Evolutionary conservation across 1,284 basidiomycete species (phyloP).

Genomic region (Termitomyces sp.): DNA sequence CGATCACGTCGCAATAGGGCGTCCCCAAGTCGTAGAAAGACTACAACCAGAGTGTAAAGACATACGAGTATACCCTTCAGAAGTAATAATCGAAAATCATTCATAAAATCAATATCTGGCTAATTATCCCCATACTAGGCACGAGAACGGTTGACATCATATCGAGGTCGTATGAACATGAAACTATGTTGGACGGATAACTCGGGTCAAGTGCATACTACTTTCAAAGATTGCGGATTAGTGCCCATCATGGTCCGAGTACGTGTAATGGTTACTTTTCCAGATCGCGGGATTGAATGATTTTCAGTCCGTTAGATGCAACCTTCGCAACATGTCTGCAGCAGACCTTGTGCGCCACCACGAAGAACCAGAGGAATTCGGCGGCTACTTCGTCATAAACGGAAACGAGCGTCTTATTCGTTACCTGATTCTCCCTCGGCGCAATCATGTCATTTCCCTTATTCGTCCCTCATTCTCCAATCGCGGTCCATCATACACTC

Average conservation of each 20-base stretch:
- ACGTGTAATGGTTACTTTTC: conserved; percentile 32
- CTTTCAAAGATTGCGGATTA: conserved; percentile 85
- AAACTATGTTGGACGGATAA: conserved; percentile 84
- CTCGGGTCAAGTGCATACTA: conserved; percentile 67
- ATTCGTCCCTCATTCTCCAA: conserved; percentile 84
- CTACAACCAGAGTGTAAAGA: conserved; percentile 70
- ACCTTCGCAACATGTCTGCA: conserved; percentile 81
- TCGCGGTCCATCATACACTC: conserved; percentile 93
- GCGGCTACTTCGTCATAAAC: conserved; percentile 98
- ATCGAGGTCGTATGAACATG: conserved; percentile 88
- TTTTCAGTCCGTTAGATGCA: conserved; percentile 81
- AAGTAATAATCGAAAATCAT: conserved; percentile 48
- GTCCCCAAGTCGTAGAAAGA: conserved; percentile 86
- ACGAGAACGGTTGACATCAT: conserved; percentile 88
- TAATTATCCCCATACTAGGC: conserved; percentile 46
- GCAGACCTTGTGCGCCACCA: conserved; percentile 84
- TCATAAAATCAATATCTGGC: neutral
- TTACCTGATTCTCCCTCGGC: conserved; percentile 87
- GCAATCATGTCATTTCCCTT: conserved; percentile 88
- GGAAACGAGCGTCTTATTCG: conserved; percentile 99
- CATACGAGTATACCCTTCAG: conserved; percentile 81
- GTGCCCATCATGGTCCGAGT: conserved; percentile 97
- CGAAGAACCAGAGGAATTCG: conserved; percentile 98
- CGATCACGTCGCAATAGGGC: conserved; percentile 78
- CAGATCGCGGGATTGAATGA: conserved; percentile 1